Evolutionary conservation across 1,284 basidiomycete genomes (phyloP).

Genomic region (Macrocystidia cucumis): DNA sequence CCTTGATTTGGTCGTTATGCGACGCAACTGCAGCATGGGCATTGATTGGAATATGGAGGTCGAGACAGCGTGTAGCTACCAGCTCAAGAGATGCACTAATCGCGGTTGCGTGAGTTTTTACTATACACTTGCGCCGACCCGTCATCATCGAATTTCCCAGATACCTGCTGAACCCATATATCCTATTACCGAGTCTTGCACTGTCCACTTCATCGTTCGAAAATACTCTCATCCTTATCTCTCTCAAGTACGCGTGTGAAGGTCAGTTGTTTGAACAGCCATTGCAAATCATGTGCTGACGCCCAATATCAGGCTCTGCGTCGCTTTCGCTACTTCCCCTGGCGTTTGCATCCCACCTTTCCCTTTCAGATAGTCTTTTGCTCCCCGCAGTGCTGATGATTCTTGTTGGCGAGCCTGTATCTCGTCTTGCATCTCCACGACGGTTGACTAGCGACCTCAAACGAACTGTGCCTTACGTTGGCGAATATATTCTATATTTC

Average conservation of each 20-base stretch:
- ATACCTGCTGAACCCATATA: conserved; percentile 86
- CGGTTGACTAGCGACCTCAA: conserved; percentile 29
- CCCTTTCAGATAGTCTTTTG: conserved; percentile 64
- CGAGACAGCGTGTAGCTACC: conserved; percentile 38
- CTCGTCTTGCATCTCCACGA: conserved; percentile 56
- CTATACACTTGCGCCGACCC: conserved; percentile 2
- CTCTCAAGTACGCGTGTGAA: conserved; percentile 67
- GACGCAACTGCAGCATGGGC: conserved; percentile 66
- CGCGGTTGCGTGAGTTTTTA: conserved; percentile 48
- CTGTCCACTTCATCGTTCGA: conserved; percentile 78
- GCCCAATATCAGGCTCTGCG: conserved; percentile 36
- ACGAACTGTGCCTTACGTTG: conserved; percentile 29
- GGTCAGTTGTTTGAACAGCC: conserved; percentile 37
- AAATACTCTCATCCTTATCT: conserved; percentile 59
- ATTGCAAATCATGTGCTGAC: background rate
- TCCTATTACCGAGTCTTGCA: conserved; percentile 72
- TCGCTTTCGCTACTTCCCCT: conserved; percentile 56
- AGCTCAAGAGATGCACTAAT: conserved; percentile 49
- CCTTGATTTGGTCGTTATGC: conserved; percentile 62
- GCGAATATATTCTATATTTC: conserved; percentile 46
- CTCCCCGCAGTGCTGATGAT: conserved; percentile 65
- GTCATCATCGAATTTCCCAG: conserved; percentile 27
- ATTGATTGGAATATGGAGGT: conserved; percentile 60
- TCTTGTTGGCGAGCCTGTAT: conserved; percentile 48
- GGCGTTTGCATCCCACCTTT: conserved; percentile 65